Evolutionary conservation across 345 rosid genomes (phyloP).

Genomic region (Gossypium sturtianum): DNA sequence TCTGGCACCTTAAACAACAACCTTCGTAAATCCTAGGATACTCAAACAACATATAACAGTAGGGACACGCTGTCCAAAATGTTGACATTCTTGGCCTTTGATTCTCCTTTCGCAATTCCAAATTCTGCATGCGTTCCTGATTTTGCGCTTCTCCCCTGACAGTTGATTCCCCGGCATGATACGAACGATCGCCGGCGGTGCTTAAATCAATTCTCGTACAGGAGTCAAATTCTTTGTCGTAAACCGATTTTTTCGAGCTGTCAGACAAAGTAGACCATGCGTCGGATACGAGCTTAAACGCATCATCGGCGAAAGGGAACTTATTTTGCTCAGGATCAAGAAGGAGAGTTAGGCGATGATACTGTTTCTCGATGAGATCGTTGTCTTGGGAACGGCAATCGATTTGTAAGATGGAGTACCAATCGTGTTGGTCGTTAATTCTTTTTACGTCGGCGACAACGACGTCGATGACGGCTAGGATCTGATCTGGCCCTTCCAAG

Average conservation of each 20-base stretch:
- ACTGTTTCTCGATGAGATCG: conserved; percentile 67
- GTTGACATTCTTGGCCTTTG: conserved; percentile 34
- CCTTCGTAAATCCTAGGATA: conserved; percentile 72
- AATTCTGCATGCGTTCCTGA: background rate
- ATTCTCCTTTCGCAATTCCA: background rate
- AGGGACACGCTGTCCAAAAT: conserved; percentile 95
- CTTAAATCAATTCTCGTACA: conserved; percentile 56
- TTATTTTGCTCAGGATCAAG: conserved; percentile 88
- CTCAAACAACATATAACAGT: conserved; percentile 73
- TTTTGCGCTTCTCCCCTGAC: conserved; percentile 31
- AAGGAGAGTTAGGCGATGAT: conserved; percentile 75
- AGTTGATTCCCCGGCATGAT: conserved; percentile 29
- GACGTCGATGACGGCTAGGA: conserved; percentile 78
- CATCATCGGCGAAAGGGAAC: conserved; percentile 64
- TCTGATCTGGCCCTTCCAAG: conserved; percentile 84
- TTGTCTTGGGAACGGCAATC: conserved; percentile 43
- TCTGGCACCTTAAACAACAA: conserved; percentile 75
- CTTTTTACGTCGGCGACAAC: conserved; percentile 56
- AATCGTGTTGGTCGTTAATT: conserved; percentile 55
- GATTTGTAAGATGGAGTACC: conserved; percentile 80
- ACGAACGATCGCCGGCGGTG: background rate
- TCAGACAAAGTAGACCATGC: conserved; percentile 82
- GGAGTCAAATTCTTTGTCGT: conserved; percentile 52
- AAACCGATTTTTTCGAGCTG: conserved; percentile 40
- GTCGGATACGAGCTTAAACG: conserved; percentile 72